Conservation (phyloP, 1,139 yeast species). For the Zygoascus sp. region DNA sequence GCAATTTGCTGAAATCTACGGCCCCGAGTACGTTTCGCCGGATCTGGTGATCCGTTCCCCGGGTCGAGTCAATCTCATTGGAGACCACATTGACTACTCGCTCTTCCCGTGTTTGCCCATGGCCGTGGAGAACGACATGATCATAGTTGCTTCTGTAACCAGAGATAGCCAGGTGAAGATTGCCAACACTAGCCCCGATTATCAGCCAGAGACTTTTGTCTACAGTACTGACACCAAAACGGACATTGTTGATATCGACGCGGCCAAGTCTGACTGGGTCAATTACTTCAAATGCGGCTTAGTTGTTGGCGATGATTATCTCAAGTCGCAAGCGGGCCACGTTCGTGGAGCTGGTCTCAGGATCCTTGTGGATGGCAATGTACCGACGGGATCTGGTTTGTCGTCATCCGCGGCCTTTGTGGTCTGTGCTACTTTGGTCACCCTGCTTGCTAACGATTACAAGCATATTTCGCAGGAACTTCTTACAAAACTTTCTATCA, state of each 20-base stretch:
- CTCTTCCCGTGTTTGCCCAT: constrained; percentile 68
- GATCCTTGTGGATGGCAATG: constrained; percentile 57
- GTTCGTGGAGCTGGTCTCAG: constrained; percentile 42
- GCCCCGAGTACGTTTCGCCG: constrained; percentile 35
- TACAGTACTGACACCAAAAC: constrained; percentile 40
- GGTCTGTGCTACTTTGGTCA: constrained; percentile 59
- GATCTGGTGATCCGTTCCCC: constrained; percentile 59
- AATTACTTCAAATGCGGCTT: constrained; percentile 67
- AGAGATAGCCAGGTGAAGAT: constrained; percentile 37
- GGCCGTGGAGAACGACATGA: constrained; percentile 65
- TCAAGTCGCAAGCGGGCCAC: constrained; percentile 28
- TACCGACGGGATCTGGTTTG: constrained; percentile 71
- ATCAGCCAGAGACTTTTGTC: constrained; percentile 3
- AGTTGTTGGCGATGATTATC: constrained; percentile 53
- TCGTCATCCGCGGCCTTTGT: constrained; percentile 72
- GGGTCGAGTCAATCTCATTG: constrained; percentile 70
- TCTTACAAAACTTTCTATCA: constrained; percentile 58
- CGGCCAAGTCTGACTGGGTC: constrained; percentile 53
- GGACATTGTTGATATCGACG: constrained; percentile 45
- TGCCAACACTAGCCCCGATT: constrained; percentile 40
- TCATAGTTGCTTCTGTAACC: constrained; percentile 46
- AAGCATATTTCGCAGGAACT: constrained; percentile 45
- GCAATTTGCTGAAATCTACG: constrained; percentile 23
- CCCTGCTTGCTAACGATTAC: constrained; percentile 52
- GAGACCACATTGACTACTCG: constrained; percentile 72